Percentiles rank a stretch among this genome's conserved stretches.
Evolutionary conservation across 768 basidiomycete genomes (phyloP).

Genomic region (Cubamyces sp.): DNA sequence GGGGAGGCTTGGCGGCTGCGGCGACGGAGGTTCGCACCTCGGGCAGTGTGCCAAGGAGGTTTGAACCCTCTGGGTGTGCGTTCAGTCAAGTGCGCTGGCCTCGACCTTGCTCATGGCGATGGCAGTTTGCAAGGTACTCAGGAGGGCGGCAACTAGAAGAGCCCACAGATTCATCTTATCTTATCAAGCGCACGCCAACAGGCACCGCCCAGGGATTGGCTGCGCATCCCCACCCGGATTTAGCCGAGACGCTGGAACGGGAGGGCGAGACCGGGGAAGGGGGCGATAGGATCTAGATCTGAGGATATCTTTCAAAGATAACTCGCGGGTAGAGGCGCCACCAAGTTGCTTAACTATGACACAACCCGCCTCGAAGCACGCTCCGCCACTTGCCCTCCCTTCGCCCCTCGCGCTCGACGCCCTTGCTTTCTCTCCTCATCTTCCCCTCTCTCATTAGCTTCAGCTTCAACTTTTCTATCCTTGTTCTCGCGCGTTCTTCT

Average conservation of each 20-base stretch:
- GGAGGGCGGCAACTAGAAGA: too few species aligned
- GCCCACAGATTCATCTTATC: too few species aligned
- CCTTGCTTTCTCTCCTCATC: neutral
- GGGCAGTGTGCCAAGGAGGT: too few species aligned
- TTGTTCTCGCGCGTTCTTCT: neutral
- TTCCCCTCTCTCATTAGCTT: neutral
- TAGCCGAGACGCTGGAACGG: neutral
- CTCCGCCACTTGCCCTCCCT: constrained; percentile 2
- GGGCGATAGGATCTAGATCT: constrained; percentile 10
- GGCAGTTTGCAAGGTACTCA: too few species aligned
- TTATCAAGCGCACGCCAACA: too few species aligned
- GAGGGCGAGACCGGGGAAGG: neutral
- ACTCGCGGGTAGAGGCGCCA: constrained; percentile 2
- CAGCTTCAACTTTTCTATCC: neutral
- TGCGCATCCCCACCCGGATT: neutral
- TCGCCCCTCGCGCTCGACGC: neutral
- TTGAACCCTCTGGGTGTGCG: too few species aligned
- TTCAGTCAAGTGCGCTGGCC: too few species aligned
- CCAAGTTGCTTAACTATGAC: constrained; percentile 18
- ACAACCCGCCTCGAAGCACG: constrained; percentile 9
- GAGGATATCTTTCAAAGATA: neutral
- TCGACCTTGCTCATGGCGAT: too few species aligned
- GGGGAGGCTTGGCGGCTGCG: too few species aligned
- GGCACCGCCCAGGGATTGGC: neutral
- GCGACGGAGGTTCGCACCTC: too few species aligned